Evolutionary conservation across 2,329 filamentous ascomycete genomes (phyloP), one percentile per base, ranked within the genome.

Genomic region (Fusarium piperis): DNA sequence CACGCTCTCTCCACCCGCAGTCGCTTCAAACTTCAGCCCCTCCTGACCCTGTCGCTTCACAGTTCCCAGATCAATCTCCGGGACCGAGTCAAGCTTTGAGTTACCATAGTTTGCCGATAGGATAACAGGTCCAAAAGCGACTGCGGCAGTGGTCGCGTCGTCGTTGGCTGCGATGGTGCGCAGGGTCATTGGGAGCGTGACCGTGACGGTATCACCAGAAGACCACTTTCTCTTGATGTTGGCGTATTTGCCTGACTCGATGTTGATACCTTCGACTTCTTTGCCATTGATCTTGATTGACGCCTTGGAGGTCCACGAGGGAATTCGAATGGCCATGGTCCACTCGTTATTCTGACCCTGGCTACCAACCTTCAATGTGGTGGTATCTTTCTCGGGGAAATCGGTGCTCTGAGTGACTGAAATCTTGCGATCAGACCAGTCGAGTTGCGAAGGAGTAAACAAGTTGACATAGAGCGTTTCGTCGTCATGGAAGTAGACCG

Each of bases 391-490:
- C 2, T 80, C 77, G 0, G 86, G 86, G 58, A 82, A 86, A 0
- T 75, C 77, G 0, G 85, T 87, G 4, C 75, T 76, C 74, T 88
- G 85, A 0, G 77, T 80, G 18, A 88, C 63, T 1, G 76, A 81
- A 6, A 85, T 76, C n/a, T 70, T 71, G 9, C 79, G 78, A 10
- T 83, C 77, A 0, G 78, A 76, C 85, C 85, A 88, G 16, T 77
- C 79, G 13, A 88, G 71, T 5, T 78, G 80, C 0, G 85, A 87
- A 0, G 85, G 82, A 0, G 82, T 83, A 67, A 86, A 88, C 3
- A 87, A 74, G 67, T 88, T 88, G 36, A 88, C 81, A 61, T 84
- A 87, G 0, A 88, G 78, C 0, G 81, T 79, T 0, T 78, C 76
- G 30, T 77, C 76, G 58, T 84, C 81, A 51, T 84, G 79, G 51